These are phyloP conservation scores for Cinnamomum chago DNA, from an alignment of 164 flowering plant species.

Conservation along the genomic window DNA sequence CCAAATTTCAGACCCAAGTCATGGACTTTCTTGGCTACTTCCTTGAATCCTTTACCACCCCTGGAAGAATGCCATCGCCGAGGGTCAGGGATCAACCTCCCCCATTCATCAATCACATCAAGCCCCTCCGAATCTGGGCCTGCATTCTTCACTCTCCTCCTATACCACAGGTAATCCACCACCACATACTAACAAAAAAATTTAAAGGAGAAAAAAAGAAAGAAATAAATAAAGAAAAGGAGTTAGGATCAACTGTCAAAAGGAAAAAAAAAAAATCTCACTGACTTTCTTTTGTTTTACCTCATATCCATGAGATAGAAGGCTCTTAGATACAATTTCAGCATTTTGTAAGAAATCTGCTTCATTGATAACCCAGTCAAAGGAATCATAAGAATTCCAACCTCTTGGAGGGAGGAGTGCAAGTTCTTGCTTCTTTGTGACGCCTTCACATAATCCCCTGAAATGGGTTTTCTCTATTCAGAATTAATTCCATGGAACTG, in stretches of 20 bases:
- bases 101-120: constrained; percentile 95
- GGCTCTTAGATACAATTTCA: constrained; percentile 45
- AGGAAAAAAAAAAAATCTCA: too few species aligned
- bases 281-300: constrained; percentile 22
- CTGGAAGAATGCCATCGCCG: constrained; percentile 83
- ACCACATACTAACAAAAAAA: constrained; percentile 61
- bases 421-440: constrained; percentile 10
- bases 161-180: constrained; percentile 97
- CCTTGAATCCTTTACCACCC: constrained; percentile 72
- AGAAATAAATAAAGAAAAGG: background rate
- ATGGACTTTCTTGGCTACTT: constrained; percentile 76
- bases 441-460: constrained; percentile 5
- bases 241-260: background rate
- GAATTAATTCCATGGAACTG: background rate
- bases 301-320: constrained; percentile 69
- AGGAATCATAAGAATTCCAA: constrained; percentile 97
- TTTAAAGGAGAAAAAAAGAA: background rate
- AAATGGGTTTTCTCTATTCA: background rate
- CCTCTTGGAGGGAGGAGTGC: constrained; percentile 82
- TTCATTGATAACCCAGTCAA: constrained; percentile 80
- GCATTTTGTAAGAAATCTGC: constrained; percentile 76
- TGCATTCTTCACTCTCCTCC: constrained; percentile 64
- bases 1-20: constrained; percentile 88
- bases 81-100: constrained; percentile 84
- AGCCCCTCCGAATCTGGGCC: constrained; percentile 60